phyloP scores from a whole-genome alignment of 805 yeast species.

The Nakazawaea populi region DNA sequence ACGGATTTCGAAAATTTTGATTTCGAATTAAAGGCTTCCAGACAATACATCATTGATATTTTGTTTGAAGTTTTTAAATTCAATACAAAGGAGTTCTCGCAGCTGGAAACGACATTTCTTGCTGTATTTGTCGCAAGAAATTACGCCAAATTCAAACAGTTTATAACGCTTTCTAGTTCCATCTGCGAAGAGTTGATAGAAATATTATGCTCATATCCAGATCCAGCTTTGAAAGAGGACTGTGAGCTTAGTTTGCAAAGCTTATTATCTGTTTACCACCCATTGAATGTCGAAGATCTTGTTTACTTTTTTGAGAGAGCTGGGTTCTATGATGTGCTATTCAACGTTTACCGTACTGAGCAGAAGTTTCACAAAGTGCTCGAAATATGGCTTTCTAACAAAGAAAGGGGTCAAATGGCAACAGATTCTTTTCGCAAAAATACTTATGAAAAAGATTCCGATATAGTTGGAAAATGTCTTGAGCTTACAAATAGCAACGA shows the following conservation, averaged over 20 bases:
- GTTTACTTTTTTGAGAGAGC: conserved; percentile 47
- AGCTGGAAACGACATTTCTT: conserved; percentile 29
- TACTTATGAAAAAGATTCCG: conserved; percentile 11
- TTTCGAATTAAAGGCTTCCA: conserved; percentile 34
- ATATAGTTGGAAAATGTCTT: conserved; percentile 21
- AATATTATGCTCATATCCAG: conserved; percentile 39
- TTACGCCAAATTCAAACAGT: conserved; percentile 81
- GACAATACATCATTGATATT: conserved; percentile 78
- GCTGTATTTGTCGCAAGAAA: conserved; percentile 75
- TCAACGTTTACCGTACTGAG: conserved; percentile 49
- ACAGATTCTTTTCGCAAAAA: conserved; percentile 7
- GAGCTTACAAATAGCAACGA: conserved; percentile 12
- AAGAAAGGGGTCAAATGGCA: conserved; percentile 8
- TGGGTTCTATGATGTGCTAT: conserved; percentile 52
- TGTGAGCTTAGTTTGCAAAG: conserved; percentile 75
- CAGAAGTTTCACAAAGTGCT: conserved; percentile 47
- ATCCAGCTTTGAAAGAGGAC: conserved; percentile 37
- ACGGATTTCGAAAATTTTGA: conserved; percentile 16
- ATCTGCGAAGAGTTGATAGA: conserved; percentile 42
- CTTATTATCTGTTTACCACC: conserved; percentile 60
- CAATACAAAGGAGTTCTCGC: conserved; percentile 24
- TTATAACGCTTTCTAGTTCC: conserved; percentile 63
- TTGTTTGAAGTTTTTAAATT: conserved; percentile 52
- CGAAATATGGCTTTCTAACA: conserved; percentile 40
- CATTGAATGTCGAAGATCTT: conserved; percentile 44